Conservation (phyloP, 805 yeast species). For the Pichia phayaonensis region DNA sequence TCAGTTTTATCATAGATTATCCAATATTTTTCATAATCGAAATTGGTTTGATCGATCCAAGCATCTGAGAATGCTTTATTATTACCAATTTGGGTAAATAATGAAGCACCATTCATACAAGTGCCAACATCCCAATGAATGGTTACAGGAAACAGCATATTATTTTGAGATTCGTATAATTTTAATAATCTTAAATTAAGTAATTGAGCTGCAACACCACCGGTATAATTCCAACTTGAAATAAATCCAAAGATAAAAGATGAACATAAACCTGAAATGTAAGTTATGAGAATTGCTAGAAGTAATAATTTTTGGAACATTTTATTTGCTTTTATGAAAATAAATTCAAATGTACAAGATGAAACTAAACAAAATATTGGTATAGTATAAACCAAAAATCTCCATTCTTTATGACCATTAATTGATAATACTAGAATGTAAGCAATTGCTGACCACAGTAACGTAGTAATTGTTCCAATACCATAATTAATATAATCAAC, state of each 20-base stretch:
- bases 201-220: conserved; percentile 61
- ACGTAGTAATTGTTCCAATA: conserved; percentile 32
- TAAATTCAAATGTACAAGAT: conserved; percentile 7
- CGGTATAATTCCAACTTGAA: conserved; percentile 80
- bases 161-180: background rate
- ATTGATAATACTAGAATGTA: conserved; percentile 62
- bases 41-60: background rate
- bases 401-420: conserved; percentile 92
- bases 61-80: conserved; percentile 8
- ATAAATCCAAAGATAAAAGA: conserved; percentile 49
- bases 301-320: conserved; percentile 12
- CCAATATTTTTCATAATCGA: conserved; percentile 10
- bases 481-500: conserved; percentile 22
- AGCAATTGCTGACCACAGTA: conserved; percentile 43
- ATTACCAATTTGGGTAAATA: conserved; percentile 56
- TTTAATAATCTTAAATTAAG: conserved; percentile 34
- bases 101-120: conserved; percentile 82
- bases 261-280: conserved; percentile 26
- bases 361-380: conserved; percentile 48
- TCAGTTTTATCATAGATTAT: conserved; percentile 77
- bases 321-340: background rate
- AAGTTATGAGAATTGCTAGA: conserved; percentile 26
- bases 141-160: conserved; percentile 17
- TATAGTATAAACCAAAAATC: conserved; percentile 70
- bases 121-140: conserved; percentile 75